These are phyloP conservation scores for Clarireedia paspali DNA, from an alignment of 2,329 filamentous ascomycete species.

Conservation along the genomic window DNA sequence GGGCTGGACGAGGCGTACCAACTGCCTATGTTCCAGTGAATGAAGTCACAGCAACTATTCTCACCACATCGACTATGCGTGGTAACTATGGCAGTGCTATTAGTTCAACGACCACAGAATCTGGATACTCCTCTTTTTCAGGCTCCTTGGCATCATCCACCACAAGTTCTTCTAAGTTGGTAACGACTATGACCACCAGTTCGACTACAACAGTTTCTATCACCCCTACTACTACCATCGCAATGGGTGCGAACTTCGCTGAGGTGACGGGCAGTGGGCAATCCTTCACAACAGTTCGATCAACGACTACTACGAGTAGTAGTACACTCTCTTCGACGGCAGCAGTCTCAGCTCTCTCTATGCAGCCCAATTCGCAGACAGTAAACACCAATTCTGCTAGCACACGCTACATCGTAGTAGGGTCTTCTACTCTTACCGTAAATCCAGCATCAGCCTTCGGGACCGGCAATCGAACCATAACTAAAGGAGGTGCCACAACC, in stretches of 20 bases:
- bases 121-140: not conserved
- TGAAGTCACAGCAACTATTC: constrained; percentile 1
- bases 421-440: not conserved
- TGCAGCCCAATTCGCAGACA: not conserved
- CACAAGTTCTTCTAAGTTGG: not conserved
- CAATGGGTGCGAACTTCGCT: not conserved
- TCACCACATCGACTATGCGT: constrained; percentile 9
- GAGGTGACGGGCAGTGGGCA: no score
- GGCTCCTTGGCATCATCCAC: not conserved
- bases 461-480: not conserved
- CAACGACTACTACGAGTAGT: constrained; percentile 8
- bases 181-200: not conserved
- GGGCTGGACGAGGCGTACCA: constrained; percentile 10
- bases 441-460: not conserved
- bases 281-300: no score
- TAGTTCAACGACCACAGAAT: not conserved
- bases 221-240: not conserved
- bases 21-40: constrained; percentile 13
- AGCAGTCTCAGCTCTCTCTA: not conserved
- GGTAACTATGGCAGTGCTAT: constrained; percentile 1
- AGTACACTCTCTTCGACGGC: not conserved
- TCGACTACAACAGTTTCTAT: not conserved
- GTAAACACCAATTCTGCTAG: not conserved
- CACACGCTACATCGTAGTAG: not conserved
- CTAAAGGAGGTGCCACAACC: not conserved